phyloP scores from a whole-genome alignment of 306 rosid species.

The Rosa rugosa region DNA sequence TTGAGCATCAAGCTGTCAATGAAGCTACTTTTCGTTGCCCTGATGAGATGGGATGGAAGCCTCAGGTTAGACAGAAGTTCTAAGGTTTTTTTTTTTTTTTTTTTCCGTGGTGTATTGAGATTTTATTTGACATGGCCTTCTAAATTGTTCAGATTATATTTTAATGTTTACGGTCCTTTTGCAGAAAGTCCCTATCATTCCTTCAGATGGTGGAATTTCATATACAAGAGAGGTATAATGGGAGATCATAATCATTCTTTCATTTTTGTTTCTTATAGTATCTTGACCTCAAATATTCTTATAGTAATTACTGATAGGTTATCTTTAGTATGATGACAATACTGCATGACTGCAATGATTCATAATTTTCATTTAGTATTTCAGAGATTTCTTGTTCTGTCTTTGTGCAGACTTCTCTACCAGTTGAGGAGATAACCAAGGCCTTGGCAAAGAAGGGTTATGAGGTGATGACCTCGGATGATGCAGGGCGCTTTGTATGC shows the following conservation, averaged over 20 bases:
- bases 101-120: neutral
- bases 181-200: slow-evolving; percentile 87
- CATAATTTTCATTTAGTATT: slow-evolving; percentile 2
- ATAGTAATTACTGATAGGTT: neutral
- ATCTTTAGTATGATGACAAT: neutral
- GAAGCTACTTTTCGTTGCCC: slow-evolving; percentile 98
- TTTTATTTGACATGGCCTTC: slow-evolving; percentile 8
- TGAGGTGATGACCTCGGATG: slow-evolving; percentile 83
- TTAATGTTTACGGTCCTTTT: slow-evolving; percentile 26
- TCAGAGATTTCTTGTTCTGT: slow-evolving; percentile 11
- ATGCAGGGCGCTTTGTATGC: slow-evolving; percentile 97
- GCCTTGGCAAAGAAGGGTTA: slow-evolving; percentile 70
- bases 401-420: slow-evolving; percentile 69
- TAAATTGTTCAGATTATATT: slow-evolving; percentile 20
- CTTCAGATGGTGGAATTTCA: slow-evolving; percentile 68
- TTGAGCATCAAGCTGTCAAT: slow-evolving; percentile 93
- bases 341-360: neutral
- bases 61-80: slow-evolving; percentile 57
- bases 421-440: slow-evolving; percentile 76
- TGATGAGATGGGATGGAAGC: slow-evolving; percentile 98
- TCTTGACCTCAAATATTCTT: slow-evolving; percentile 11
- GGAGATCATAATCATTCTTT: neutral
- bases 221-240: slow-evolving; percentile 61
- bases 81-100: neutral
- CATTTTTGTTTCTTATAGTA: neutral